These are phyloP conservation scores for Ceratobasidium sp. DNA, from an alignment of 1,284 basidiomycete species.

Conservation along the genomic window DNA sequence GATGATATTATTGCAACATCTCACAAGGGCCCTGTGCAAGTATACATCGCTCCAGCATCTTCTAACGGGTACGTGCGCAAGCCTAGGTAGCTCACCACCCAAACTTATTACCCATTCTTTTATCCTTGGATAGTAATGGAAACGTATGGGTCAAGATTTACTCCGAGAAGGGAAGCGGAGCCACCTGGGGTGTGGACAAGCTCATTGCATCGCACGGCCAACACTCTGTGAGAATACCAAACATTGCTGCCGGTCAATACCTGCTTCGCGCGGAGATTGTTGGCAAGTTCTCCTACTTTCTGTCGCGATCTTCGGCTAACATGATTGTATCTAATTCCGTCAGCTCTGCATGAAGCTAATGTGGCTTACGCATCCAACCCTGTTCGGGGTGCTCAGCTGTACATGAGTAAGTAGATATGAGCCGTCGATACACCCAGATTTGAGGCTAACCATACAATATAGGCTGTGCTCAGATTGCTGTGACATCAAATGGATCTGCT, in stretches of 20 bases:
- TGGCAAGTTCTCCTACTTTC: constrained; percentile 3
- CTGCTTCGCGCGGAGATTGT: constrained; percentile 48
- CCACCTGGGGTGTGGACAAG: constrained; percentile 43
- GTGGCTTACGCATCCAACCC: constrained; percentile 19
- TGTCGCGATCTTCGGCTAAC: not conserved
- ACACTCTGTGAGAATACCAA: constrained; percentile 46
- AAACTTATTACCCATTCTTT: not conserved
- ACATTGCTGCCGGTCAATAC: constrained; percentile 44
- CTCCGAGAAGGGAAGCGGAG: constrained; percentile 21
- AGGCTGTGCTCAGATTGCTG: constrained; percentile 2
- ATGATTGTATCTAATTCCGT: not conserved
- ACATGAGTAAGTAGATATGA: constrained; percentile 28
- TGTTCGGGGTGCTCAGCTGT: constrained; percentile 34
- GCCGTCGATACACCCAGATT: not conserved
- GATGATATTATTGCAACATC: constrained; percentile 43
- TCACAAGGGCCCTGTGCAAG: constrained; percentile 42
- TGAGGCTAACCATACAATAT: not conserved
- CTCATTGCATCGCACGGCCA: constrained; percentile 47
- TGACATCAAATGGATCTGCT: not conserved
- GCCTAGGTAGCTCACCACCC: not conserved
- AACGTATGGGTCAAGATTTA: constrained; percentile 46
- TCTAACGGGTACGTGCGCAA: constrained; percentile 39
- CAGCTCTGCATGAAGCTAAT: constrained; percentile 36
- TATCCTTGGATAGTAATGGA: constrained; percentile 15
- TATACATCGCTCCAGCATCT: constrained; percentile 43